These are phyloP conservation scores for Nicotiana rustica DNA, from an alignment of 305 asterid species.

Conservation along the genomic window DNA sequence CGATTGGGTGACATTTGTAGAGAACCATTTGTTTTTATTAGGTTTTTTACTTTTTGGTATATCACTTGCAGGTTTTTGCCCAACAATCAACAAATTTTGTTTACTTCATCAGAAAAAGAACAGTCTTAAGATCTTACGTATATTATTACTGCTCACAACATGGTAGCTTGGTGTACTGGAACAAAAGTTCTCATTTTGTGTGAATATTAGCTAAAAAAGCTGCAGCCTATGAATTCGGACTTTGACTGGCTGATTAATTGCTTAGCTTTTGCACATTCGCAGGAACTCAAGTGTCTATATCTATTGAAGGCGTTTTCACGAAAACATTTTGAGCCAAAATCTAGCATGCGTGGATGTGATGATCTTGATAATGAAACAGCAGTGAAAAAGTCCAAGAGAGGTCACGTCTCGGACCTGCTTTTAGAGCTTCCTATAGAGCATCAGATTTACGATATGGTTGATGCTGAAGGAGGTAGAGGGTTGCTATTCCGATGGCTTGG, in stretches of 20 bases:
- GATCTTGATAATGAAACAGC: constrained; percentile 57
- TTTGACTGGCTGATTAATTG: not conserved
- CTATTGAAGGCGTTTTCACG: constrained; percentile 79
- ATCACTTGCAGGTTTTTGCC: not conserved
- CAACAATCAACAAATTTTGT: not conserved
- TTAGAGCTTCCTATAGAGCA: constrained; percentile 87
- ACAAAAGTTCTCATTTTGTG: not conserved
- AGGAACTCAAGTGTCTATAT: constrained; percentile 86
- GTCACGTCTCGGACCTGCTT: constrained; percentile 76
- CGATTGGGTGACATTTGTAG: not conserved
- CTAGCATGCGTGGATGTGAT: constrained; percentile 54
- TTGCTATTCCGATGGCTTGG: constrained; percentile 57
- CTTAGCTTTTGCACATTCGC: constrained; percentile 18
- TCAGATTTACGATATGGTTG: constrained; percentile 89
- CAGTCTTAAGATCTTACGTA: constrained; percentile 4
- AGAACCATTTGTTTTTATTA: not conserved
- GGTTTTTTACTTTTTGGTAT: not conserved
- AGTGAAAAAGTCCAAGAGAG: constrained; percentile 59
- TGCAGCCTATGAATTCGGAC: not conserved
- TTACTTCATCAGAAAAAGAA: not conserved
- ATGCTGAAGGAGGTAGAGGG: constrained; percentile 85
- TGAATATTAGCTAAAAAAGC: not conserved
- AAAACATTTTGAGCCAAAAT: constrained; percentile 68
- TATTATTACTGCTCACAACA: not conserved
- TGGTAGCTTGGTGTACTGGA: not conserved